These are phyloP conservation scores for Aspergillus pseudonomiae DNA, from an alignment of 2,329 filamentous ascomycete genomes.

Conservation along the genomic window DNA sequence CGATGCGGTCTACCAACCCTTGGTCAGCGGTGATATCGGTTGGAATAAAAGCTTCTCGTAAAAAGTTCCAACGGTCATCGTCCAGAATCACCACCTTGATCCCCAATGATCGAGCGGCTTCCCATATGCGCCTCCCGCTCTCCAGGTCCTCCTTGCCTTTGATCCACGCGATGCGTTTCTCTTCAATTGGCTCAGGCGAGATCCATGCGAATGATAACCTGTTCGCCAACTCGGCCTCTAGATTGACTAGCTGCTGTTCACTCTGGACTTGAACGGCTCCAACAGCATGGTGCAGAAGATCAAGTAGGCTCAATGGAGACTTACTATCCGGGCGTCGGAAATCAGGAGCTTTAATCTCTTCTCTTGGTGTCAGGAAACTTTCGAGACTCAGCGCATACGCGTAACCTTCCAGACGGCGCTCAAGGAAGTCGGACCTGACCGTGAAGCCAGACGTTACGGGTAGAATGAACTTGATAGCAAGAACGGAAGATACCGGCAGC, in stretches of 20 bases:
- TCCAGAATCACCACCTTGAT: conserved; percentile 4
- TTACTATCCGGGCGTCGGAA: background rate
- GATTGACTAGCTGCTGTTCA: background rate
- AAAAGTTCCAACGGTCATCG: background rate
- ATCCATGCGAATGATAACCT: conserved; percentile 5
- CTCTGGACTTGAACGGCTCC: conserved; percentile 4
- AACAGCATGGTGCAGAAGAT: background rate
- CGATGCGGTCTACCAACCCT: background rate
- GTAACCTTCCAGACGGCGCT: conserved; percentile 3
- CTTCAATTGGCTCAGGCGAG: background rate
- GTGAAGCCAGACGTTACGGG: conserved; percentile 1
- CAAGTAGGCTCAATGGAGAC: background rate
- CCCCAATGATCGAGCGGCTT: background rate
- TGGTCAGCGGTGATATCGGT: conserved; percentile 1
- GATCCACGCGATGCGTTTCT: conserved; percentile 8
- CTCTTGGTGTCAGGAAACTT: conserved; percentile 3
- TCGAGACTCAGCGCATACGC: background rate
- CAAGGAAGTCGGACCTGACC: conserved; percentile 4
- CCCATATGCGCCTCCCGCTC: conserved; percentile 4
- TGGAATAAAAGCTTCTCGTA: conserved; percentile 2
- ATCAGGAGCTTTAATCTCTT: conserved; percentile 2
- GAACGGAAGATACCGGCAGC: conserved; percentile 1
- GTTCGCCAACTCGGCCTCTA: conserved; percentile 6
- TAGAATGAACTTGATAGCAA: conserved; percentile 6
- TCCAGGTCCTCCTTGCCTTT: conserved; percentile 4